Evolutionary conservation across 352 stramenopile species (phyloP).

Genomic region (Globisporangium yorkense): DNA sequence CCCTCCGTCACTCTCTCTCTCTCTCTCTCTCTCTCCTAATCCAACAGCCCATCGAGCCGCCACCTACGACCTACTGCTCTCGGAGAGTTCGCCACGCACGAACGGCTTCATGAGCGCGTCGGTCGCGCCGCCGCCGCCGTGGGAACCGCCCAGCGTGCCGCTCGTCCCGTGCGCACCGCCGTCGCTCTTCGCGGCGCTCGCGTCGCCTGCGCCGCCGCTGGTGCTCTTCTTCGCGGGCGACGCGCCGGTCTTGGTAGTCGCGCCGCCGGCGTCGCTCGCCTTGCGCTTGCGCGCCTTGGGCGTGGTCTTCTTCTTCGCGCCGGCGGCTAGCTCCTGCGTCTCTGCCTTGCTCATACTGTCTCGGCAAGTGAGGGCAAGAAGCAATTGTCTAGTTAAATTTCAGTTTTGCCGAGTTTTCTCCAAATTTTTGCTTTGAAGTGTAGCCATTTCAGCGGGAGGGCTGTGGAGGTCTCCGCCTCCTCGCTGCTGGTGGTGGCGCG

Average conservation of each 20-base stretch:
- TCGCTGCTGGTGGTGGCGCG: too few relatives aligned
- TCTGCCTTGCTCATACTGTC: neutral
- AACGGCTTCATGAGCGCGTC: slow-evolving; percentile 60
- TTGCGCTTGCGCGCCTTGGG: slow-evolving; percentile 74
- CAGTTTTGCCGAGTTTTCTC: too few relatives aligned
- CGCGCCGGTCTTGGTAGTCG: slow-evolving; percentile 22
- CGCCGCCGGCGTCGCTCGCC: slow-evolving; percentile 42
- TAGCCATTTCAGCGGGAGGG: too few relatives aligned
- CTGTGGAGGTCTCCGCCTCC: too few relatives aligned
- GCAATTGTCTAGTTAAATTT: too few relatives aligned
- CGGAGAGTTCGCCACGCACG: slow-evolving; percentile 63
- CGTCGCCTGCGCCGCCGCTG: slow-evolving; percentile 7
- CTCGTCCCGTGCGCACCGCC: slow-evolving; percentile 6
- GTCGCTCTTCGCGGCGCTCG: neutral
- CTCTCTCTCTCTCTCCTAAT: neutral
- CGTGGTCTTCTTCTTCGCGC: slow-evolving; percentile 65
- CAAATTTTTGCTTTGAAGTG: too few relatives aligned
- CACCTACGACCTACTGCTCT: slow-evolving; percentile 49
- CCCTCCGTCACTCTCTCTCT: neutral
- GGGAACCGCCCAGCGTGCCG: neutral
- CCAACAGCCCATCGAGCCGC: neutral
- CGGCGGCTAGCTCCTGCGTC: neutral
- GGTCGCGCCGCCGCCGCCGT: slow-evolving; percentile 3
- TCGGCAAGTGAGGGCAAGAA: neutral
- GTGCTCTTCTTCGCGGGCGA: slow-evolving; percentile 33